These are phyloP conservation scores for Penicillium ochrochloron DNA, from an alignment of 495 filamentous ascomycete species.

Conservation along the genomic window DNA sequence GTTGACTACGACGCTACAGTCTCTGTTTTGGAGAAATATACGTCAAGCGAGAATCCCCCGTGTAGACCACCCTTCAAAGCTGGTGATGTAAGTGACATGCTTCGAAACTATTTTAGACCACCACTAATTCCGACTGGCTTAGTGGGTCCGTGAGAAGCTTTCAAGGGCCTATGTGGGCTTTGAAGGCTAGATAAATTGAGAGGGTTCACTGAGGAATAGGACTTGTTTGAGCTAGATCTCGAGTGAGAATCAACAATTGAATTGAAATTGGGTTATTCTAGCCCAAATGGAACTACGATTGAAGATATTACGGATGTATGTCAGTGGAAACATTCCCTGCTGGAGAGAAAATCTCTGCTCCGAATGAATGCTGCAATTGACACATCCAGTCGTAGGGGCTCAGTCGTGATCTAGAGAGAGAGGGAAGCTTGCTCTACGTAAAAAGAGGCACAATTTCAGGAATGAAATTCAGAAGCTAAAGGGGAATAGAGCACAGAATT, in stretches of 20 bases:
- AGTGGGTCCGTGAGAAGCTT: constrained; percentile 27
- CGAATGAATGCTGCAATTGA: background rate
- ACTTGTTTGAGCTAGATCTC: background rate
- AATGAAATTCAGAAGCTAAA: background rate
- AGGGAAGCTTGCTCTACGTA: background rate
- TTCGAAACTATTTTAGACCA: background rate
- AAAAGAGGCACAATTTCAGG: background rate
- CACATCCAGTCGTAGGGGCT: too few species aligned
- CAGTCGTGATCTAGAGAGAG: too few species aligned
- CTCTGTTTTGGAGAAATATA: constrained; percentile 27
- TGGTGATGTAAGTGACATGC: constrained; percentile 27
- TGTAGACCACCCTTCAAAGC: constrained; percentile 32
- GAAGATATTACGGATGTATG: background rate
- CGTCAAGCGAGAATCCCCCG: constrained; percentile 19
- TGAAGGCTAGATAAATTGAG: constrained; percentile 9
- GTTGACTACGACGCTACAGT: constrained; percentile 38
- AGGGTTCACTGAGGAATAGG: background rate
- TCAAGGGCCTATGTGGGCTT: constrained; percentile 25
- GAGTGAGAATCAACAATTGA: background rate
- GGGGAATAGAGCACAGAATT: background rate
- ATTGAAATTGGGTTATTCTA: background rate
- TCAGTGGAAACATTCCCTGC: too few species aligned
- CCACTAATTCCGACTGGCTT: background rate
- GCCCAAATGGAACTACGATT: background rate
- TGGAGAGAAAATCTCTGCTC: too few species aligned